Percentiles rank a stretch among this genome's conserved stretches.
These are phyloP conservation scores for Tuber umbilicatum DNA, from an alignment of 495 filamentous ascomycete species.

Conservation along the genomic window DNA sequence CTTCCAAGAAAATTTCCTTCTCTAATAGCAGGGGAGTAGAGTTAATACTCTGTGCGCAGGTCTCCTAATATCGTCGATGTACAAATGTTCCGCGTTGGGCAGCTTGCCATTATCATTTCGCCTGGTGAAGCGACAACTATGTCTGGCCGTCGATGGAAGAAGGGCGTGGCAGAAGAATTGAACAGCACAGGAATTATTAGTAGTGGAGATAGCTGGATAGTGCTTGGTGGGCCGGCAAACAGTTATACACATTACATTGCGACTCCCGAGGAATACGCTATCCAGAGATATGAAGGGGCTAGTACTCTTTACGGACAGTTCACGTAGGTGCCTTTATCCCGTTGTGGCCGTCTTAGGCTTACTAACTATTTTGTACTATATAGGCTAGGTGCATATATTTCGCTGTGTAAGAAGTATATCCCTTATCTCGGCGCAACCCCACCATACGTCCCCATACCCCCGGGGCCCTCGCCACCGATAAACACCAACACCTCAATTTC, in stretches of 20 bases:
- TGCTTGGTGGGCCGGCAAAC: conserved; percentile 90
- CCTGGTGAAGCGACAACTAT: conserved; percentile 94
- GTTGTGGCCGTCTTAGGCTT: conserved; percentile 7
- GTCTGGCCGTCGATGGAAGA: conserved; percentile 86
- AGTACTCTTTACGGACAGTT: conserved; percentile 92
- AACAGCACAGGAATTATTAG: conserved; percentile 22
- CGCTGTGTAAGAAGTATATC: conserved; percentile 66
- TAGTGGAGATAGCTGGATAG: conserved; percentile 42
- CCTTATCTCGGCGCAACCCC: conserved; percentile 56
- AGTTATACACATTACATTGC: conserved; percentile 94
- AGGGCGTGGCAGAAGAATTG: conserved; percentile 57
- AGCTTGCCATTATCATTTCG: conserved; percentile 77
- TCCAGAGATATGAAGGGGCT: conserved; percentile 92
- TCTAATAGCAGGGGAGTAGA: conserved; percentile 7
- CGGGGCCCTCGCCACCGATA: conserved; percentile 68
- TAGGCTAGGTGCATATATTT: conserved; percentile 75
- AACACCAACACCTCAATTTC: conserved; percentile 71
- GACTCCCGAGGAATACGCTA: conserved; percentile 81
- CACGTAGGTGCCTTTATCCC: conserved; percentile 46
- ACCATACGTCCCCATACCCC: conserved; percentile 45
- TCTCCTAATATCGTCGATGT: conserved; percentile 89
- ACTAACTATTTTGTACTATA: not conserved
- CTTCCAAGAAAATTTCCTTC: not conserved
- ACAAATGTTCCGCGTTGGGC: conserved; percentile 79
- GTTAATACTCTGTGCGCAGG: conserved; percentile 23